These are phyloP conservation scores for Eutrema heterophyllum DNA, from an alignment of 345 rosid species.

Conservation along the genomic window DNA sequence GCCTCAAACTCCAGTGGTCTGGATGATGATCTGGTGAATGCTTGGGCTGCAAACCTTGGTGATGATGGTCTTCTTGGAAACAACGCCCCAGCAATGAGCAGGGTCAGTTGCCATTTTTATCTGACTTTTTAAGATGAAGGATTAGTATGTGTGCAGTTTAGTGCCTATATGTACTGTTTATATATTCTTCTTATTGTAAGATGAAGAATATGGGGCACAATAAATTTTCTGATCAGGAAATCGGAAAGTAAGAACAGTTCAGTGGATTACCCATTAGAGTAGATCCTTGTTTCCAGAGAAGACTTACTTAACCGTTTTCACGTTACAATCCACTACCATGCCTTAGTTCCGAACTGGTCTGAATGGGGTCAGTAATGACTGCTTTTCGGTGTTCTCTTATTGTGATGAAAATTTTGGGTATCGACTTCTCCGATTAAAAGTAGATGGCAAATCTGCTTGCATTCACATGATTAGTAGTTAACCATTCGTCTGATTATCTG, in stretches of 20 bases:
- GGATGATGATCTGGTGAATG: conserved; percentile 97
- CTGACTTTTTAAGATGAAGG: background rate
- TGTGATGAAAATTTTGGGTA: background rate
- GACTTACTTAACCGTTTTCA: background rate
- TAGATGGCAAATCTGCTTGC: background rate
- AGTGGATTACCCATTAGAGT: background rate
- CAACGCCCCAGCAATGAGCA: conserved; percentile 89
- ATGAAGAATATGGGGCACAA: background rate
- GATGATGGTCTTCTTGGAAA: conserved; percentile 83
- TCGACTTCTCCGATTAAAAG: background rate
- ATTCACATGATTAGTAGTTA: conserved; percentile 1
- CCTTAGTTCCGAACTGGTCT: conserved; percentile 9
- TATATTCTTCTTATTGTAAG: background rate
- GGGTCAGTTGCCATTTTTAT: conserved; percentile 47
- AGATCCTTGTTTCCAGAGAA: background rate
- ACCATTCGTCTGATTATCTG: conserved; percentile 11
- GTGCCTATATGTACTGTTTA: background rate
- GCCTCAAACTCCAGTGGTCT: conserved; percentile 65
- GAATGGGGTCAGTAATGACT: background rate
- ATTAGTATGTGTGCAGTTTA: background rate
- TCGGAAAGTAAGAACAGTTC: conserved; percentile 8
- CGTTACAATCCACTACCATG: background rate
- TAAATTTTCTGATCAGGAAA: background rate
- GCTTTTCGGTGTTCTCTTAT: background rate
- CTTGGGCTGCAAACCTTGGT: conserved; percentile 98